Base-by-base conservation (phyloP, 441 rosid genomes). In the Macaranga tanarius region DNA sequence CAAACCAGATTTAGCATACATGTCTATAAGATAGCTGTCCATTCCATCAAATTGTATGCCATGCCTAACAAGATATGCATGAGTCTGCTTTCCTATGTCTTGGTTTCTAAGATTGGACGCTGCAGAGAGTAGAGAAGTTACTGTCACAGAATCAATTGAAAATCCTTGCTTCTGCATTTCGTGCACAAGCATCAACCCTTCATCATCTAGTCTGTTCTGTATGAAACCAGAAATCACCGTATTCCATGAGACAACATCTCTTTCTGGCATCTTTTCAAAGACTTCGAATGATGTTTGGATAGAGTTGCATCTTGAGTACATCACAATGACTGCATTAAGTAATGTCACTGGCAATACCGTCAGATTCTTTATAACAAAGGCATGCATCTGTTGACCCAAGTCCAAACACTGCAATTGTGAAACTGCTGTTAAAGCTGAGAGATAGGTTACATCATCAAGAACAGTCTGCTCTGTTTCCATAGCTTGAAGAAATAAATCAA, bases 211-310 rank as follows among this genome's bases (percentile, higher is more conserved):
- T 63, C 92, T 92, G 75, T 90, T 88, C 76, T 93, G 97, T 60
- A 91, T 84, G 76, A 91, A 89, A 51, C 92, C 92, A 62, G 96
- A 87, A 76, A 91, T 82, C 86, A 91, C 86, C 34, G 96, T 90
- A 75, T 91, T 93, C 97, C 98, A 93, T 12, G 94, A 87, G 38
- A 91, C 87, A 77, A 80, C 79, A 83, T 93, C 94, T 81, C 94
- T 86, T 70, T 86, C 86, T 55, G 58, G 76, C 97, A 93, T 90
- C 74, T 85, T 81, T 48, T 83, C 81, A 56, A 88, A 93, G 73
- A 91, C 83, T 78, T 79, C 66, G 72, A 91, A 91, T 48, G 96
- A 85, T 57, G 79, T 62, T 72, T 87, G 79, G 66, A 91, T 74
- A 75, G 86, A 79, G 72, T 83, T 84, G 78, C 94, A 93, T 78